These are phyloP conservation scores for Gracilaria gracilis DNA, from an alignment of 23 red algal species.

Conservation along the genomic window DNA sequence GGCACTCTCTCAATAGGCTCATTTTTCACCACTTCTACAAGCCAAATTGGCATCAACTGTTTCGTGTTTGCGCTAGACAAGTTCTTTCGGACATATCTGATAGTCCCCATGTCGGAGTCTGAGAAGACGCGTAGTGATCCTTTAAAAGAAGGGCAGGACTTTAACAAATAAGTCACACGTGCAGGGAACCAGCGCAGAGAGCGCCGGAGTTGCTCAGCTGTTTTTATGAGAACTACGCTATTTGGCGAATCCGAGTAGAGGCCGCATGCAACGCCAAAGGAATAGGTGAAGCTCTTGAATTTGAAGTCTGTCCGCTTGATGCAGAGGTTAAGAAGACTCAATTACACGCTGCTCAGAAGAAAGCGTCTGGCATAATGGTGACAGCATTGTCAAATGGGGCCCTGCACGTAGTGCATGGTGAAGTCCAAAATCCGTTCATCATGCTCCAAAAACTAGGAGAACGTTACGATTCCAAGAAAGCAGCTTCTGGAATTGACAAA, in stretches of 20 bases:
- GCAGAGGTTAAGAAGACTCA: no score
- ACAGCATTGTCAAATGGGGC: neutral
- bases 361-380: constrained; percentile 1
- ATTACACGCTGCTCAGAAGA: neutral
- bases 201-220: no score
- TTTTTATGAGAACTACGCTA: neutral
- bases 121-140: constrained; percentile 28
- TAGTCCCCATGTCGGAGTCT: constrained; percentile 18
- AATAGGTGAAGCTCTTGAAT: no score
- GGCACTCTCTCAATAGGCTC: neutral
- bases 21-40: neutral
- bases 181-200: no score
- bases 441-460: no score
- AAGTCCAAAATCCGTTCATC: no score
- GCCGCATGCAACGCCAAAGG: neutral
- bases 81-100: neutral
- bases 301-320: no score
- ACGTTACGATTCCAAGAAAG: no score
- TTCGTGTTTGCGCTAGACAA: constrained; percentile 4
- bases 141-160: neutral
- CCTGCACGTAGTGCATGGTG: neutral
- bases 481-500: no score
- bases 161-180: neutral
- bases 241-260: constrained; percentile 3
- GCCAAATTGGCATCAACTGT: no score